These are phyloP conservation scores for Hypoxylon sp. DNA, from an alignment of 2,329 filamentous ascomycete species.

Conservation along the genomic window DNA sequence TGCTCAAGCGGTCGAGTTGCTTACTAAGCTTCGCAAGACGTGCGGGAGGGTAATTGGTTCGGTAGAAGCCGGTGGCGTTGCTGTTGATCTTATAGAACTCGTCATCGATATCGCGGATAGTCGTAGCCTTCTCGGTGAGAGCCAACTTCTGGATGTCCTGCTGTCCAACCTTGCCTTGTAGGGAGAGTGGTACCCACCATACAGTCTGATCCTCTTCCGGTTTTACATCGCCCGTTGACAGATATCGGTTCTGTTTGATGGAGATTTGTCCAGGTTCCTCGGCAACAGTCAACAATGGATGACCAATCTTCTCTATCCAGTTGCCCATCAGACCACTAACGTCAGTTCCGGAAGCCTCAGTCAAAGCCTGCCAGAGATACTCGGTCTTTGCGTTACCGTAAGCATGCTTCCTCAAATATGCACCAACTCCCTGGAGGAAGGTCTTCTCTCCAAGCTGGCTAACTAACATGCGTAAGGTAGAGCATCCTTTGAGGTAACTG, in stretches of 20 bases:
- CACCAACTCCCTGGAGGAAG: constrained; percentile 90
- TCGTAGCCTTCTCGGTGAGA: constrained; percentile 82
- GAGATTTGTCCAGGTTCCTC: constrained; percentile 88
- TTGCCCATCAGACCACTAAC: constrained; percentile 90
- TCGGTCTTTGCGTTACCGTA: constrained; percentile 93
- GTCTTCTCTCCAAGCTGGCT: constrained; percentile 88
- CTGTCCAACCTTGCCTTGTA: constrained; percentile 81
- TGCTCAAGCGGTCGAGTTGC: constrained; percentile 81
- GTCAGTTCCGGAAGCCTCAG: constrained; percentile 88
- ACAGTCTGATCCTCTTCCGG: constrained; percentile 90
- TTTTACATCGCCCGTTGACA: constrained; percentile 91
- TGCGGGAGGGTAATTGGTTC: constrained; percentile 91
- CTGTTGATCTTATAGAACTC: constrained; percentile 96
- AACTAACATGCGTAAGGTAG: constrained; percentile 95
- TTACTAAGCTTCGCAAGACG: constrained; percentile 85
- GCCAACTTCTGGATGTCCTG: constrained; percentile 75
- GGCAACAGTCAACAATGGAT: constrained; percentile 88
- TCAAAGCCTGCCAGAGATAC: constrained; percentile 91
- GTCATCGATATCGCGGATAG: constrained; percentile 79
- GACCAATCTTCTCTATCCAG: constrained; percentile 97
- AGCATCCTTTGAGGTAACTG: constrained; percentile 96
- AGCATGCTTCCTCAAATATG: constrained; percentile 89
- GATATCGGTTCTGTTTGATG: constrained; percentile 88
- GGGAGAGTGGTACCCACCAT: constrained; percentile 95
- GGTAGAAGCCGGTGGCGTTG: constrained; percentile 88